phyloP scores from a whole-genome alignment of 306 rosid species.

The Fragaria iinumae region DNA sequence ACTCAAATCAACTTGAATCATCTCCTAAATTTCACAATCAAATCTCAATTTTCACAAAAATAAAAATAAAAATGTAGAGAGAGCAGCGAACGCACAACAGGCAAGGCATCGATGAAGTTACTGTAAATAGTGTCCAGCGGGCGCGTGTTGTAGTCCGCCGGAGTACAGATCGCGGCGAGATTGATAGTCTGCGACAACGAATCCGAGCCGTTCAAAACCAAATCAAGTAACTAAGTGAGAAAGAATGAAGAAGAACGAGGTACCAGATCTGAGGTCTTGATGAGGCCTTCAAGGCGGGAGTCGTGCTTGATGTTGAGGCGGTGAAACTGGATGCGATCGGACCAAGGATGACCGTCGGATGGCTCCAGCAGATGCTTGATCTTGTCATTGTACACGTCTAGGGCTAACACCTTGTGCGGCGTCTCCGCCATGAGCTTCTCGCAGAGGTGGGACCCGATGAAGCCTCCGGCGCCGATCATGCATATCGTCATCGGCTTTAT shows the following conservation, averaged over 20 bases:
- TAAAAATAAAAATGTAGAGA: neutral
- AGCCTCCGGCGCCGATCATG: conserved; percentile 96
- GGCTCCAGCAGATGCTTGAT: conserved; percentile 86
- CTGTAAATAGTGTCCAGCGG: conserved; percentile 91
- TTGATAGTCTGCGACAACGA: conserved; percentile 58
- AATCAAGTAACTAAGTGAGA: neutral
- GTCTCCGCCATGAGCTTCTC: conserved; percentile 81
- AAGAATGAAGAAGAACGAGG: conserved; percentile 8
- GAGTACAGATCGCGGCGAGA: conserved; percentile 93
- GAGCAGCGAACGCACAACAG: conserved; percentile 55
- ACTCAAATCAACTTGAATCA: conserved; percentile 33
- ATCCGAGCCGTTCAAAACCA: neutral
- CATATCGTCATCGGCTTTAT: conserved; percentile 79
- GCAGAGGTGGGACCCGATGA: conserved; percentile 92
- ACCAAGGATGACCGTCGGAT: conserved; percentile 50
- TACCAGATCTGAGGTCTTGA: conserved; percentile 93
- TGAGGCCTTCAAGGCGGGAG: conserved; percentile 84
- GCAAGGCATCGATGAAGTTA: conserved; percentile 91
- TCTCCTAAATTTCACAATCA: conserved; percentile 19
- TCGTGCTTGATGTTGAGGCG: conserved; percentile 91
- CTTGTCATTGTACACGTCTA: conserved; percentile 87
- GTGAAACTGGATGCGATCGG: conserved; percentile 80
- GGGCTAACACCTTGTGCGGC: conserved; percentile 72
- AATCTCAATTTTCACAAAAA: neutral
- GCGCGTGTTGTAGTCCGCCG: conserved; percentile 94